Evolutionary conservation across 352 stramenopile species (phyloP), one percentile per base, ranked within the genome.

Genomic region (Phytopythium chamaehyphon): DNA sequence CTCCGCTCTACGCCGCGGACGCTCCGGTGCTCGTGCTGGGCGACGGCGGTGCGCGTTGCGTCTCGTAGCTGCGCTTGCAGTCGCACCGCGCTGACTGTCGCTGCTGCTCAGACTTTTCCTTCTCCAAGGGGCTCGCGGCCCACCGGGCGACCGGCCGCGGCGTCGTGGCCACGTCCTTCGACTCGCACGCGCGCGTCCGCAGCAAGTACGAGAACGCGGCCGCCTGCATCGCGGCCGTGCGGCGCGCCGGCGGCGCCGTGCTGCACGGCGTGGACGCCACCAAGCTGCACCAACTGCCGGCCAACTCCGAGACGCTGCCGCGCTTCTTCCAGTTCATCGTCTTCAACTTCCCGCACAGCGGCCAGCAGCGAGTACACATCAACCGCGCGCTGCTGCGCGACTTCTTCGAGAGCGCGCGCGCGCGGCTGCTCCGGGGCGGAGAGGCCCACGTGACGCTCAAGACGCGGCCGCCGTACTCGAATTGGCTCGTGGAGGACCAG

Each of bases 321-420:
- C 31, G 59, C 19, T 80, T 84, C 23, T 95, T 95, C 59, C 69
- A 88, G 50, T 89, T 76, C 59, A 87, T 95, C 40, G 70, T 96
- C 43, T 95, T 95, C 61, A 95, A 95, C 60, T 96, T 96, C 57
- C 86, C 86, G 8, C 86, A 96, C 61, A 95, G 73, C 21, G 86
- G 86, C 14, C 66, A 93, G 61, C 85, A 96, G 47, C 82, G 86
- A 42, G 86, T 96, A 45, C 86, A 96, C 54, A 73, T 94, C 39
- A 96, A 96, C 40, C 73, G 86, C 47, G 77, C 69, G 16, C 42
- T 96, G 57, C 57, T 96, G 18, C 55, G 73, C 11, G 72, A 93
- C 50, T 96, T 96, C 50, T 96, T 96, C 36, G 78, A 84, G 55
- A 93, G 80, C 55, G 86, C 82, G 8, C 74, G 82, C 8, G 24